phyloP scores from a whole-genome alignment of 257 asterid species.

The Nicotiana paniculata region DNA sequence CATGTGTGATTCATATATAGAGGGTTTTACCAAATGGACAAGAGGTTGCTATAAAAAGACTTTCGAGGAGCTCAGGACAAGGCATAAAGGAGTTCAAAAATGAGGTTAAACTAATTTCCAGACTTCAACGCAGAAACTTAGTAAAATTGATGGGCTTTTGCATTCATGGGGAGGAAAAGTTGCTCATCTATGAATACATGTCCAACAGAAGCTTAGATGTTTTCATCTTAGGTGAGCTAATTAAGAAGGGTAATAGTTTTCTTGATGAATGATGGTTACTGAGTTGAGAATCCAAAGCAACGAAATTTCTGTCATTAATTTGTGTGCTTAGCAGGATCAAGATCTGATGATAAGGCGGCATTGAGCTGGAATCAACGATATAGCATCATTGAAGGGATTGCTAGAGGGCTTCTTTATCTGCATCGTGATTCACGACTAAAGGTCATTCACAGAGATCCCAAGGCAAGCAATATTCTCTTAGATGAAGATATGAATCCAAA shows the following conservation, averaged over 20 bases:
- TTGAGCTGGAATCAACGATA: conserved; percentile 3
- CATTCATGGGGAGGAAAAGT: conserved; percentile 2
- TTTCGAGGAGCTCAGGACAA: conserved; percentile 14
- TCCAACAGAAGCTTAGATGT: conserved; percentile 12
- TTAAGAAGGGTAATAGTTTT: neutral
- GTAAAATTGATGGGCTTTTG: conserved; percentile 13
- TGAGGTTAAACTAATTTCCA: conserved; percentile 9
- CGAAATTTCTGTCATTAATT: too few species aligned
- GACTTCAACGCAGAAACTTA: conserved; percentile 14
- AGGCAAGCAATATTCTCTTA: neutral
- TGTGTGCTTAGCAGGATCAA: neutral
- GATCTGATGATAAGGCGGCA: neutral
- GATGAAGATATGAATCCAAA: neutral
- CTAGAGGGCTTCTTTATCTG: conserved; percentile 16
- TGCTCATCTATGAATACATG: conserved; percentile 12
- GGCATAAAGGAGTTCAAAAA: conserved; percentile 2
- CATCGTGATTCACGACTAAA: conserved; percentile 13
- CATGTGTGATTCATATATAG: neutral
- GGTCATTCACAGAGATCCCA: neutral
- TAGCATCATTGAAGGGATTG: conserved; percentile 14
- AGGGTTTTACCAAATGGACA: conserved; percentile 5
- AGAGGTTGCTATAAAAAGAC: conserved; percentile 11
- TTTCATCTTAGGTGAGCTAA: conserved; percentile 1
- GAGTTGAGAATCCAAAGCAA: too few species aligned
- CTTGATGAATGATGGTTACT: neutral